Base-by-base conservation (phyloP, 495 filamentous ascomycete genomes). In the Staphylotrichum tortipilum region DNA sequence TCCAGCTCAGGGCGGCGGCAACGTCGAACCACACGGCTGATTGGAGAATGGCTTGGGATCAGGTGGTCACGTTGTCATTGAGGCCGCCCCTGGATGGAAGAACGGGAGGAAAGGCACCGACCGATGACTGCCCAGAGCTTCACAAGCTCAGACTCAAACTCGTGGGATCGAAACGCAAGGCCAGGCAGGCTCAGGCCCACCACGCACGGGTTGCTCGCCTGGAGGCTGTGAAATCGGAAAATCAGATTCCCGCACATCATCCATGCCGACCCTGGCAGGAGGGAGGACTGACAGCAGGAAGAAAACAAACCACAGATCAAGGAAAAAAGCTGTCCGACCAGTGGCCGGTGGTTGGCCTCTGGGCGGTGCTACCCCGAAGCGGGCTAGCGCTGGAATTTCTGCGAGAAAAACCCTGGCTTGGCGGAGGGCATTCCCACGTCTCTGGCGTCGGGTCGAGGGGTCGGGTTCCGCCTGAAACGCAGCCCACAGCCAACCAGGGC, bases 401-500 rank as follows among this genome's bases (percentile, higher is more conserved):
- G 33, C 9, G n/a, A 6, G 30, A 15, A 24, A 36, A 43, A 30
- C 24, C 26, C 15, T 12, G 24, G 22, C 34, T 47, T 50, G 47
- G 46, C 35, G 44, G 23, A n/a, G n/a, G n/a, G 44, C n/a, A 37
- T n/a, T 28, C 39, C 31, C 11, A 14, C n/a, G 30, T 38, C 34
- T 17, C 44, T 24, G 44, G 7, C 6, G 36, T 23, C 35, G 7
- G 21, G 35, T 23, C 24, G 24, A 39, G 18, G 36, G 47, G 44
- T 34, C 30, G 47, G 40, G 44, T 58, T 61, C 45, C 49, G 59
- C 53, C 44, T 64, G 62, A 64, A 64, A 64, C 62, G 53, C 43
- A 26, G 24, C 29, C 41, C 29, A 30, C 10, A 51, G 56, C 58
- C 62, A 61, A 56, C 59, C 59, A 60, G 50, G 33, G 26, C 49